These are phyloP conservation scores for Heliocybe sulcata DNA, from an alignment of 1,284 basidiomycete genomes.

Conservation along the genomic window DNA sequence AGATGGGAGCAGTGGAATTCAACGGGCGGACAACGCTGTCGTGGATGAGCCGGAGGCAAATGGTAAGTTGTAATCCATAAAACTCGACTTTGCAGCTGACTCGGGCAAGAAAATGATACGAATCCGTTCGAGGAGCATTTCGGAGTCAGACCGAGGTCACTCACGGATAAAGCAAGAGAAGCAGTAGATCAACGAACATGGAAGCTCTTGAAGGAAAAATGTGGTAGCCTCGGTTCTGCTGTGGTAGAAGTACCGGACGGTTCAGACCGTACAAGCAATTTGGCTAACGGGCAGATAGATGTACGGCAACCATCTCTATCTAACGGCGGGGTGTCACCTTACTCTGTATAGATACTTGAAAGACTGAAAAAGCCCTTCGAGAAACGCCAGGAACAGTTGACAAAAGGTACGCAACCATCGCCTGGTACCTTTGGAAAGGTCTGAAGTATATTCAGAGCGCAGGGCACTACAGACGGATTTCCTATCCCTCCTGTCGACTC, in stretches of 20 bases:
- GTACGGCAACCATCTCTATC: background rate
- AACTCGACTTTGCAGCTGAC: background rate
- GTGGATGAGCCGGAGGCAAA: slow-evolving; percentile 16
- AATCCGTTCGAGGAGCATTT: slow-evolving; percentile 63
- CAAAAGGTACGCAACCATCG: slow-evolving; percentile 33
- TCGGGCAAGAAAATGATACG: slow-evolving; percentile 15
- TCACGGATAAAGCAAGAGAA: slow-evolving; percentile 40
- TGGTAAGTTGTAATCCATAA: slow-evolving; percentile 6
- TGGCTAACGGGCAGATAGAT: slow-evolving; percentile 4
- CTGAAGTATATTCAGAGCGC: slow-evolving; percentile 30
- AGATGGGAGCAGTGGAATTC: background rate
- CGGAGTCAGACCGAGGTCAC: slow-evolving; percentile 38
- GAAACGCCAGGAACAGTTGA: slow-evolving; percentile 41
- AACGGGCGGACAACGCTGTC: background rate
- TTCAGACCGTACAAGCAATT: slow-evolving; percentile 22
- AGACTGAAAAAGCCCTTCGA: slow-evolving; percentile 50
- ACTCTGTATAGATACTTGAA: slow-evolving; percentile 45
- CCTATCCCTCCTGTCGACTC: slow-evolving; percentile 53
- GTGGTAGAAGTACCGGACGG: slow-evolving; percentile 42
- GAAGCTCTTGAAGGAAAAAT: slow-evolving; percentile 34
- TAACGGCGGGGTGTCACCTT: slow-evolving; percentile 5
- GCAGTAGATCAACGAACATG: slow-evolving; percentile 45
- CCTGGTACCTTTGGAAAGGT: background rate
- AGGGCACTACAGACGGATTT: slow-evolving; percentile 56
- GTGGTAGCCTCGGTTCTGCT: slow-evolving; percentile 44